These are phyloP conservation scores for Phytophthora cactorum DNA, from an alignment of 352 stramenopile species.

Conservation along the genomic window DNA sequence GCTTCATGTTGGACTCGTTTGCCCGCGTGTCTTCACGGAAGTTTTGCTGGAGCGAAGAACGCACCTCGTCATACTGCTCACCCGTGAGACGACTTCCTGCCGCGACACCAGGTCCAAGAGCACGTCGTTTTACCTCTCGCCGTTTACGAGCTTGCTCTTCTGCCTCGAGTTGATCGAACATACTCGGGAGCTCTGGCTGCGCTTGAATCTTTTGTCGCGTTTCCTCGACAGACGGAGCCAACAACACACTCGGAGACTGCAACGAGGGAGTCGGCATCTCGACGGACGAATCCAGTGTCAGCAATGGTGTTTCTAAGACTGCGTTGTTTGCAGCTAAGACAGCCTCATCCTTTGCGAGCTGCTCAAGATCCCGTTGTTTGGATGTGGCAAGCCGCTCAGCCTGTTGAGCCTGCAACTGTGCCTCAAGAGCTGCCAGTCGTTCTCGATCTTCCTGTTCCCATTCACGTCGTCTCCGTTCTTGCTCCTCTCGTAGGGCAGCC, in stretches of 20 bases:
- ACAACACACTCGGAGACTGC: conserved; percentile 3
- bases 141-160: conserved; percentile 60
- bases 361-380: conserved; percentile 39
- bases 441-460: conserved; percentile 75
- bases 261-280: conserved; percentile 15
- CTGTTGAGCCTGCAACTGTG: conserved; percentile 53
- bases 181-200: conserved; percentile 61
- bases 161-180: conserved; percentile 83
- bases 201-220: conserved; percentile 44
- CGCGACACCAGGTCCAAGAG: conserved; percentile 11
- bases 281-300: conserved; percentile 11
- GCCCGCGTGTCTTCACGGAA: conserved; percentile 51
- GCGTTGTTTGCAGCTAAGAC: conserved; percentile 8
- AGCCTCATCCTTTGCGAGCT: conserved; percentile 36
- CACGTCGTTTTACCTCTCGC: conserved; percentile 35
- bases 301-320: conserved; percentile 1
- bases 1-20: conserved; percentile 56
- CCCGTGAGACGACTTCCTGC: conserved; percentile 22
- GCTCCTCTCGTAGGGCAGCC: conserved; percentile 62
- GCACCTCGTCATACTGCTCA: conserved; percentile 37
- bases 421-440: conserved; percentile 53
- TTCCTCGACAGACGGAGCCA: conserved; percentile 32
- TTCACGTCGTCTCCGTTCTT: conserved; percentile 66
- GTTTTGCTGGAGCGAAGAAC: conserved; percentile 47
- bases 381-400: conserved; percentile 37